Evolutionary conservation across 73 alveolate species (phyloP), one percentile per base, ranked within the genome.

Genomic region (Tetrahymena malaccensis): DNA sequence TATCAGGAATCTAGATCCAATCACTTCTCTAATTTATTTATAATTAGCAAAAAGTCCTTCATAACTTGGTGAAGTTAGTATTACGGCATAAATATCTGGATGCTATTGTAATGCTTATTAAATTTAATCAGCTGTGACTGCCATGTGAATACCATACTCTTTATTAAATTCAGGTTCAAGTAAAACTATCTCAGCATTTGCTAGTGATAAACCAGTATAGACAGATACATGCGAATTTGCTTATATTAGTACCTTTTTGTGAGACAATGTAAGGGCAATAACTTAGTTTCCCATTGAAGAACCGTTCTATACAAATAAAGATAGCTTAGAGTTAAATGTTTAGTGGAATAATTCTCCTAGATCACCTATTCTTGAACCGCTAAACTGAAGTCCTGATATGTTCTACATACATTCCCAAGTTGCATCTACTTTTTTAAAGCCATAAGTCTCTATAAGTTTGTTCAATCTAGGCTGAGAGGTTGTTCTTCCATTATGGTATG

Each of bases 211-310:
- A 3, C 96, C 96, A 35, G 94, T 43, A 85, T 94, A 93, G 17
- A 94, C 95, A 25, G 95, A 57, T n/a, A 94, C 84, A 85, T 94
- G 96, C 8, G 96, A 85, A 27, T 94, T 94, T 1, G 94, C 84
- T 94, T 94, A 84, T 0, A 94, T 85, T 34, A 94, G 95, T 27
- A 94, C 96, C 33, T 94, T 94, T 94, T 94, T 94, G 12, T 93
- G 58, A 33, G 96, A 93, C 1, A 85, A 38, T 10, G 95, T 70
- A 43, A 94, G 57, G 25, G 96, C 84, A 3, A 94, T 40, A 34
- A 94, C 85, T 33, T 94, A 89, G 25, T 94, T 94, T n/a, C 95
- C 96, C 40, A 93, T 33, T 19, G 95, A 44, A 35, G 94, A 84
- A 0, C 96, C 96, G 43, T 94, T 94, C 34, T 94, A 85, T 19